A percentile compares a stretch with the other conserved stretches of the same genome.
phyloP scores from a whole-genome alignment of 352 stramenopile species.

The Phytophthora melonis region DNA sequence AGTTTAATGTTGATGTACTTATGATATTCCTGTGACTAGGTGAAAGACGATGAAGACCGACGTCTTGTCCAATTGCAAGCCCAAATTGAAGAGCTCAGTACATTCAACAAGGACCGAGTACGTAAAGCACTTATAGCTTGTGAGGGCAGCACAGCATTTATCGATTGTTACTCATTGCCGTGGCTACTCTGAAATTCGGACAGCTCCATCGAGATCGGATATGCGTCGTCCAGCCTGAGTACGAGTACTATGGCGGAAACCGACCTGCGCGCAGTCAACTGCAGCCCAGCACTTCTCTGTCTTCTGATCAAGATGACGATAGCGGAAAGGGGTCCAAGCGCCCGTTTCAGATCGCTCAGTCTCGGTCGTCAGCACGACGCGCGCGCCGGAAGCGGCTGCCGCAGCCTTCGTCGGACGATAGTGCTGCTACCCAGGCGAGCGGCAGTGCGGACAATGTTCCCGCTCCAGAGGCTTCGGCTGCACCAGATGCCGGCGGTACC shows the following conservation, averaged over 20 bases:
- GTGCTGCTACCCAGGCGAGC: background rate
- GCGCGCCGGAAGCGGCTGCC: conserved; percentile 46
- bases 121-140: background rate
- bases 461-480: conserved; percentile 18
- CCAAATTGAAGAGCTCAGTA: conserved; percentile 92
- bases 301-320: conserved; percentile 54
- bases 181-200: background rate
- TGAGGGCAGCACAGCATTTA: background rate
- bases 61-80: conserved; percentile 94
- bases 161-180: background rate
- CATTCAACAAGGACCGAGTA: conserved; percentile 85
- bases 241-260: conserved; percentile 54
- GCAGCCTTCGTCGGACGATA: conserved; percentile 39
- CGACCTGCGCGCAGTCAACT: conserved; percentile 43
- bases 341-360: conserved; percentile 41
- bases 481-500: conserved; percentile 8
- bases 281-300: conserved; percentile 31
- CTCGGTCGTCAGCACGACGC: conserved; percentile 41
- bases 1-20: background rate
- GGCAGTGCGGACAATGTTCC: conserved; percentile 31
- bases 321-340: conserved; percentile 52
- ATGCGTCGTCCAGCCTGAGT: conserved; percentile 68
- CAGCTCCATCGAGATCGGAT: conserved; percentile 74
- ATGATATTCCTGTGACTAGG: conserved; percentile 44
- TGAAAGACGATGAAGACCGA: conserved; percentile 95